A percentile compares a stretch with the other conserved stretches of the same genome.
Conservation (phyloP, 768 basidiomycete species). For the Phlebiopsis gigantea region DNA sequence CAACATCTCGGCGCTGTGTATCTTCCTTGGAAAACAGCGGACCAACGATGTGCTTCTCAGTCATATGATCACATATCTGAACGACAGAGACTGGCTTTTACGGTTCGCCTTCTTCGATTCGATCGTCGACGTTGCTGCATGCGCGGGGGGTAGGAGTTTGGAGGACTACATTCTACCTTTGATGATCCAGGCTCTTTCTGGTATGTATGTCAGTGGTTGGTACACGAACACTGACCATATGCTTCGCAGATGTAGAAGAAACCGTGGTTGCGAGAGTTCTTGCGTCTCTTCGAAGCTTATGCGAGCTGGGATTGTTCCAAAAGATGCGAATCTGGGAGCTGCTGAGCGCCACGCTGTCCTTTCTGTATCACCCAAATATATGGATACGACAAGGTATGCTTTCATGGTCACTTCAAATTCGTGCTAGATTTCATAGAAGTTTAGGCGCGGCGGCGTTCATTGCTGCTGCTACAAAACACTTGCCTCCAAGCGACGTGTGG, state of each 20-base stretch:
- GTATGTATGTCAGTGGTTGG: constrained; percentile 32
- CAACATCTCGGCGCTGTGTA: constrained; percentile 83
- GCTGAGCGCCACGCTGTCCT: constrained; percentile 81
- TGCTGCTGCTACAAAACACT: constrained; percentile 74
- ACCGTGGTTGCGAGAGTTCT: constrained; percentile 89
- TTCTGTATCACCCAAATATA: constrained; percentile 90
- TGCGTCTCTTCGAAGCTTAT: constrained; percentile 80
- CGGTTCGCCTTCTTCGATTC: constrained; percentile 92
- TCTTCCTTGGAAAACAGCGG: constrained; percentile 88
- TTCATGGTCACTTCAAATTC: background rate
- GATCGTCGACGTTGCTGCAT: constrained; percentile 92
- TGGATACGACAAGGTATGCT: constrained; percentile 91
- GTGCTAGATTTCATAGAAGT: background rate
- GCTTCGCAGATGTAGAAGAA: constrained; percentile 80
- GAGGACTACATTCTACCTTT: constrained; percentile 97
- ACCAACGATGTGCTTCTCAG: constrained; percentile 94
- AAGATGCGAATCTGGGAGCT: constrained; percentile 98
- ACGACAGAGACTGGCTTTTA: constrained; percentile 90
- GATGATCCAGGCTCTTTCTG: constrained; percentile 93
- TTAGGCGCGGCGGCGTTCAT: constrained; percentile 85
- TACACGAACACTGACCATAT: constrained; percentile 8
- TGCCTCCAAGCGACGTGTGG: constrained; percentile 90
- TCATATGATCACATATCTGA: constrained; percentile 78
- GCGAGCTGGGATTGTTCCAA: constrained; percentile 85
- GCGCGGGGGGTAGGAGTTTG: constrained; percentile 84